Conservation (phyloP, 129 eudicot species). For the Flaveria brownii region DNA sequence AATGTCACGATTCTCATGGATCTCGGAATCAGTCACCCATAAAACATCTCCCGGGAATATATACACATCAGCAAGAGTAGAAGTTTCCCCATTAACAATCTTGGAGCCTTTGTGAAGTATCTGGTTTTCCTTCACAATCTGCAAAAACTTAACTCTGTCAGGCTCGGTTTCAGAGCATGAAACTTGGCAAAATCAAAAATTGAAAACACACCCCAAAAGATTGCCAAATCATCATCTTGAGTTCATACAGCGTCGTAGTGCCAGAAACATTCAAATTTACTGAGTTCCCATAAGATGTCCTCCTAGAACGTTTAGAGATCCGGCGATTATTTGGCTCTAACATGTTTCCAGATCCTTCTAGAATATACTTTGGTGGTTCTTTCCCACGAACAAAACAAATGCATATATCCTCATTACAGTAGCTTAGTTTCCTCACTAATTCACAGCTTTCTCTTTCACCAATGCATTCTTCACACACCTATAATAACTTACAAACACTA, state of each 20-base stretch:
- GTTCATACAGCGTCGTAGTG: slow-evolving; percentile 79
- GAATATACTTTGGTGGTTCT: slow-evolving; percentile 88
- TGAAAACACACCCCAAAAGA: slow-evolving; percentile 79
- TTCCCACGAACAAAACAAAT: slow-evolving; percentile 86
- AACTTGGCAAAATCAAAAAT: neutral
- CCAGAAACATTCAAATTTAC: slow-evolving; percentile 87
- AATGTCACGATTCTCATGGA: slow-evolving; percentile 96
- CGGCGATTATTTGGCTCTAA: slow-evolving; percentile 80
- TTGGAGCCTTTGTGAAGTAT: slow-evolving; percentile 86
- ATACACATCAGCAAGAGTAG: slow-evolving; percentile 80
- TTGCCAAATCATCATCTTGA: slow-evolving; percentile 99
- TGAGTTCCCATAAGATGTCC: slow-evolving; percentile 75
- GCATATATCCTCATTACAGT: slow-evolving; percentile 79
- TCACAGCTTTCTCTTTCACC: slow-evolving; percentile 93
- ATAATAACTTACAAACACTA: neutral
- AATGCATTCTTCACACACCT: slow-evolving; percentile 95
- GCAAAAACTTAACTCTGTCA: slow-evolving; percentile 35
- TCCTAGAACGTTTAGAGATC: slow-evolving; percentile 89
- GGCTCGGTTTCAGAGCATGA: slow-evolving; percentile 4
- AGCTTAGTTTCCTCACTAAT: slow-evolving; percentile 71
- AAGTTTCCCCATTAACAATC: slow-evolving; percentile 68
- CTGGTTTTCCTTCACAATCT: slow-evolving; percentile 99
- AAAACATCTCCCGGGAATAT: slow-evolving; percentile 87
- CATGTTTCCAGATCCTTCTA: slow-evolving; percentile 76
- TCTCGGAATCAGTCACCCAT: slow-evolving; percentile 92